Percentiles rank a stretch among this genome's conserved stretches.
Evolutionary conservation across 305 asterid genomes (phyloP).

Genomic region (Fraxinus albicans): DNA sequence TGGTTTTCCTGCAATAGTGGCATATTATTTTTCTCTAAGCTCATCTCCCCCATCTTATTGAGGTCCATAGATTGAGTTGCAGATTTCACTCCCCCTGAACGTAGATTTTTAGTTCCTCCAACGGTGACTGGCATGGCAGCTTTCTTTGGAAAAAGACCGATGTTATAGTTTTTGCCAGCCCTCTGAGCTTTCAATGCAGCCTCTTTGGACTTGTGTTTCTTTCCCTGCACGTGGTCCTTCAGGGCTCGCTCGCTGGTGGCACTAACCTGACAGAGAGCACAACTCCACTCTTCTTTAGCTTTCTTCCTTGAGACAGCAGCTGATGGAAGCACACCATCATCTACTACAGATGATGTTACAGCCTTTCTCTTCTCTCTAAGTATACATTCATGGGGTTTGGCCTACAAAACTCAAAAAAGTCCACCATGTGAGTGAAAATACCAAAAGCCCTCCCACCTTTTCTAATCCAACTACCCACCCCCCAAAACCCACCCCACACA

Average conservation of each 20-base stretch:
- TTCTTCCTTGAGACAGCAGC: conserved; percentile 25
- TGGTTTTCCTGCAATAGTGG: conserved; percentile 11
- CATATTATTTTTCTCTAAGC: neutral
- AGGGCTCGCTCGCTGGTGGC: conserved; percentile 41
- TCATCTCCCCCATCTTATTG: conserved; percentile 18
- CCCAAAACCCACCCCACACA: neutral
- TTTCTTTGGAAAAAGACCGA: conserved; percentile 38
- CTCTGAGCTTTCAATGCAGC: conserved; percentile 32
- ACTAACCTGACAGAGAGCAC: conserved; percentile 49
- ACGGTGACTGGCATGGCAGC: conserved; percentile 4
- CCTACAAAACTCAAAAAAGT: conserved; percentile 31
- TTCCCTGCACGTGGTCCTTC: conserved; percentile 53
- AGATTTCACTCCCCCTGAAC: neutral
- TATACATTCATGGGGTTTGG: conserved; percentile 28
- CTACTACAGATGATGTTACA: conserved; percentile 22
- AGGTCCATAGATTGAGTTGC: conserved; percentile 13
- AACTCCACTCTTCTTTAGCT: conserved; percentile 45
- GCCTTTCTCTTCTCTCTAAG: conserved; percentile 49
- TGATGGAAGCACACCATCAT: conserved; percentile 7
- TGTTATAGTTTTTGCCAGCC: conserved; percentile 29
- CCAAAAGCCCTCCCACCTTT: neutral
- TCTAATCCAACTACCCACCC: neutral
- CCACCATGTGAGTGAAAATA: neutral
- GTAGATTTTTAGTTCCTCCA: conserved; percentile 13
- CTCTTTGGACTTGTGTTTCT: conserved; percentile 63